Base-by-base conservation (phyloP, 2,329 filamentous ascomycete species). In the Albifimbria verrucaria region DNA sequence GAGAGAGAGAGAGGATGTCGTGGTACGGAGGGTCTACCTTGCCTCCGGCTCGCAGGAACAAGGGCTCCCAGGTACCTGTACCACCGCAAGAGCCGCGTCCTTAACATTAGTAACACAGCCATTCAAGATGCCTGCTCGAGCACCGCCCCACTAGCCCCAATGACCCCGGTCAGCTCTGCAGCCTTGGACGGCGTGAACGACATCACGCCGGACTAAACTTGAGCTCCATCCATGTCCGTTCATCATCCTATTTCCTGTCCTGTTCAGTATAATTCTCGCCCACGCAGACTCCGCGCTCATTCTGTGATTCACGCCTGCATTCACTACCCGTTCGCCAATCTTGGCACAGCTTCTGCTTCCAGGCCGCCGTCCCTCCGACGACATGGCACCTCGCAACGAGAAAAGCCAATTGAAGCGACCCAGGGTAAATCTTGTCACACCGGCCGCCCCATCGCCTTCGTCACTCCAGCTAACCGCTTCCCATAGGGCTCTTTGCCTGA, bases 351-450 rank as follows among this genome's bases (percentile, higher is more conserved):
- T 52, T 46, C 55, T 54, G 55, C 61, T 63, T 57, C 51, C 32
- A 23, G 25, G 28, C 39, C 46, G 47, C 55, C 50, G 48, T 50
- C 50, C 52, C 50, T 60, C 63, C 54, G 59, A 60, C 58, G 64
- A 59, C 59, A 85, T 85, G 83, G 74, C 83, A 72, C 78, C 85
- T 72, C 75, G 78, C 63, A 70, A 72, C 60, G 88, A 94, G 73
- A 90, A 90, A 77, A 92, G 87, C 77, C 88, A 89, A 75, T 84
- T 94, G 76, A 96, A 96, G 79, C 86, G 91, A 68, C 83, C 77
- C 62, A 82, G 87, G 71, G 90, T 94, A 78, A 68, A 82, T 77
- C 55, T 57, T 69, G 56, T 61, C 54, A n/a, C n/a, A n/a, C n/a
- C n/a, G n/a, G n/a, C n/a, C n/a, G 51, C 49, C 21, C 55, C 25